Evolutionary conservation across 2,329 filamentous ascomycete genomes (phyloP), one percentile per base, ranked within the genome.

Genomic region (Chaetomium olivaceum): DNA sequence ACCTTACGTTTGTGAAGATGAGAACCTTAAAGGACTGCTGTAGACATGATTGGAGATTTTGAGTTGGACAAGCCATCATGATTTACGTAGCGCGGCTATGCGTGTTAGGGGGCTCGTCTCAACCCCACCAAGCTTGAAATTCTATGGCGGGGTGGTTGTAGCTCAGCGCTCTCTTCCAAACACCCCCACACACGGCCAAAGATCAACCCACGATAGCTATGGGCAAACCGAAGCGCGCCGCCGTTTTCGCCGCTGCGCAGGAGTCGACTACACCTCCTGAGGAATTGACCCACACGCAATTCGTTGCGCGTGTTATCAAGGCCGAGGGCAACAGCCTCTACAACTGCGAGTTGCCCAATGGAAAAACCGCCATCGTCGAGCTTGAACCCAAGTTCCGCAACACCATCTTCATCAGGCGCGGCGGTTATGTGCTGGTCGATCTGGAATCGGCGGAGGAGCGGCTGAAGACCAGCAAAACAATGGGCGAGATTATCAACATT

Each of bases 291-390:
- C 80, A 75, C 77, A 89, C 75, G 80, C 93, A 81, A 74, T 82
- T 82, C 60, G 86, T 99, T 66, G 92, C 91, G 21, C 90, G 89
- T 64, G 89, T 97, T 65, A 80, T 91, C 74, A 91, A 91, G 77
- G 90, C 90, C 52, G 90, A 93, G 71, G 94, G 94, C 71, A 97
- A 97, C 80, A 96, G 91, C 77, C 83, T 96, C 51, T 98, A 96
- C 82, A 85, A 86, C 52, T 92, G 94, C 74, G 84, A 89, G 74
- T 81, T 93, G 33, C 88, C 93, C 27, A 83, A 83, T 71, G 84
- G 85, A 65, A 85, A 87, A 73, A 80, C 83, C 7, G 78, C 94
- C 48, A 80, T 96, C 21, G 89, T 93, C 25, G 93, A 97, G 81
- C 86, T 99, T 23, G 90, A 91, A 11, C 82, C 92, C 29, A 88